Percentiles rank a stretch among this genome's conserved stretches.
These are phyloP conservation scores for Puccinellia tenuiflora DNA, from an alignment of 176 grass and related monocot genomes.

Conservation along the genomic window DNA sequence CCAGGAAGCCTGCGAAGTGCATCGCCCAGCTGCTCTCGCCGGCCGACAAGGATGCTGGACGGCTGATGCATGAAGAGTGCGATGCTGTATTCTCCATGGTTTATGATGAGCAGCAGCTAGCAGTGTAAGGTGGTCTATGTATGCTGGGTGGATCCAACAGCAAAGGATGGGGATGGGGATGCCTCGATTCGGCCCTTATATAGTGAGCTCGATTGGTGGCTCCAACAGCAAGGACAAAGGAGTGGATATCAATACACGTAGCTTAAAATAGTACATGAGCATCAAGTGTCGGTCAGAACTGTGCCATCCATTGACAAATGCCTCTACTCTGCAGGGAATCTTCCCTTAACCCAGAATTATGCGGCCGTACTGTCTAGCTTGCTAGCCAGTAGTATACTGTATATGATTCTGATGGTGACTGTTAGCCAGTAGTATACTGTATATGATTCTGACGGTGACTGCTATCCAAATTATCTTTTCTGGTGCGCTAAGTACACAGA, in stretches of 20 bases:
- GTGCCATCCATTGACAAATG: conserved; percentile 5
- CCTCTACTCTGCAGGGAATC: conserved; percentile 2
- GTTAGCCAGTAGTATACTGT: background rate
- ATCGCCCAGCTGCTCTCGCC: conserved; percentile 47
- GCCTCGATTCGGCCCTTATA: conserved; percentile 13
- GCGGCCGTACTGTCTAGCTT: background rate
- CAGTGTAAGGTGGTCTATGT: background rate
- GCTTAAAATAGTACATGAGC: background rate
- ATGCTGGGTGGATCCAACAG: background rate
- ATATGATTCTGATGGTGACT: no score
- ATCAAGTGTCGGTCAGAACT: conserved; percentile 28
- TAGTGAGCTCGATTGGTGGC: background rate
- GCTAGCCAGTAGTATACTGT: no score
- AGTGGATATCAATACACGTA: background rate
- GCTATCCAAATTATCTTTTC: background rate
- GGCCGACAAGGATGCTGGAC: conserved; percentile 11
- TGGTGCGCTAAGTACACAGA: no score
- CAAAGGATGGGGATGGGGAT: background rate
- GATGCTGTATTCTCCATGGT: conserved; percentile 29
- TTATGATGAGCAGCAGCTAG: background rate
- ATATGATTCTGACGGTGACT: background rate
- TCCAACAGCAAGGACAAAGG: background rate
- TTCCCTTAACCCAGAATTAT: background rate
- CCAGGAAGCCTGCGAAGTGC: conserved; percentile 21
- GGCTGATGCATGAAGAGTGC: conserved; percentile 28